Conservation (phyloP, 1,284 basidiomycete genomes). For the Ceratorhiza oryzae-sativae region DNA sequence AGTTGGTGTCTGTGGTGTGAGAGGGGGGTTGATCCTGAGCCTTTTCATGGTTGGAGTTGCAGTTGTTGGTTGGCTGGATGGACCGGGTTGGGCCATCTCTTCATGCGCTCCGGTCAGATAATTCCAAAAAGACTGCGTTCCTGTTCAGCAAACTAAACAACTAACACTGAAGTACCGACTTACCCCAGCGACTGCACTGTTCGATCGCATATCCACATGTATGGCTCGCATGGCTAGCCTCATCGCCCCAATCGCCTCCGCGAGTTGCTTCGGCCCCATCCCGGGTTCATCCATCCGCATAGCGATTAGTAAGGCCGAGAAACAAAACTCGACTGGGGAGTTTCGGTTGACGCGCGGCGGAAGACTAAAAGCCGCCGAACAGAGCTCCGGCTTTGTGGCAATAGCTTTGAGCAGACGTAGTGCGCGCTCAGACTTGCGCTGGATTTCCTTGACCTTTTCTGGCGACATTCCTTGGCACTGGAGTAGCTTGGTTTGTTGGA, state of each 20-base stretch:
- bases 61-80: background rate
- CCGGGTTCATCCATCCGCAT: constrained; percentile 17
- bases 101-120: constrained; percentile 1
- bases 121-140: constrained; percentile 32
- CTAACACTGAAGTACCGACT: background rate
- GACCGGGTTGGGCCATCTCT: background rate
- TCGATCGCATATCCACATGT: constrained; percentile 29
- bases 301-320: constrained; percentile 13
- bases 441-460: constrained; percentile 1
- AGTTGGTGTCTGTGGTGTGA: background rate
- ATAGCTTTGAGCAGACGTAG: constrained; percentile 13
- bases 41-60: constrained; percentile 8
- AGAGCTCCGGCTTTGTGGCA: background rate
- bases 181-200: constrained; percentile 17
- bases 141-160: background rate
- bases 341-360: constrained; percentile 5
- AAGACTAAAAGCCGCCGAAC: constrained; percentile 14
- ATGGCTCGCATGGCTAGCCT: constrained; percentile 15
- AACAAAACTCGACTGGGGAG: constrained; percentile 31
- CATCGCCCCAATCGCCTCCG: constrained; percentile 12
- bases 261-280: background rate
- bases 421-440: constrained; percentile 23
- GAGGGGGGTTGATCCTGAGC: background rate
- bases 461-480: constrained; percentile 17
- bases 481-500: constrained; percentile 23